Base-by-base conservation (phyloP, 805 yeast genomes). In the Ogataea paradorogensis region DNA sequence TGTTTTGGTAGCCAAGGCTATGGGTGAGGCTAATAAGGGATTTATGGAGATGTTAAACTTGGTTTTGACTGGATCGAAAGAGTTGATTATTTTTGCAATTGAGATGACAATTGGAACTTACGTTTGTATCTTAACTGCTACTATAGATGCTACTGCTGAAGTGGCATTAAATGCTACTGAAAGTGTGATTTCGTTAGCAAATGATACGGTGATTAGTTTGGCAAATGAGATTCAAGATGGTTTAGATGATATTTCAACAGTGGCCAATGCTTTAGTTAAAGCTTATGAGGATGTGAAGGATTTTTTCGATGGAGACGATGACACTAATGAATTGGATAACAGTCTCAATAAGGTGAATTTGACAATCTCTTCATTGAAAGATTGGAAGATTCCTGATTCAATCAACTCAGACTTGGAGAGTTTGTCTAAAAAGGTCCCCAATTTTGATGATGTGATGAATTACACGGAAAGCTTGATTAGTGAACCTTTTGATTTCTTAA, bases 41-140 rank as follows among this genome's bases (percentile, higher is more conserved):
- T 62, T 79, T 8, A 52, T 73, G 21, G 58, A 66, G 2, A 48
- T 73, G 0, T 39, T 85, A 9, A 53, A 68, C 1, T 42, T 79
- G 33, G 51, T 78, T 9, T 55, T 86, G 0, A 73, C 77, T 0
- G 82, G 79, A 0, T 64, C 81, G 7, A 82, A 84, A 50, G 69
- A 71, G 29, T 47, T 89, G 28, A 56, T 86, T 0, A 55, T 77
- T 4, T 86, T 91, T 55, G 65, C 78, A 7, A 63, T 91, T 7
- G 88, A 89, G 23, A 52, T 91, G 47, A 75, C 84, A 33, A 60
- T 89, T 2, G 98, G 97, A 0, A 93, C 98, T 0, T 87, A 86
- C 61, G 82, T 84, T 0, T 93, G 99, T 60, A 66, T 93, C 10
- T 58, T 88, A 10, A 77, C 84, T 0, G 81, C 93, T 5, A 77